phyloP scores from a whole-genome alignment of 2,329 filamentous ascomycete species.

The Elsinoe fawcettii region DNA sequence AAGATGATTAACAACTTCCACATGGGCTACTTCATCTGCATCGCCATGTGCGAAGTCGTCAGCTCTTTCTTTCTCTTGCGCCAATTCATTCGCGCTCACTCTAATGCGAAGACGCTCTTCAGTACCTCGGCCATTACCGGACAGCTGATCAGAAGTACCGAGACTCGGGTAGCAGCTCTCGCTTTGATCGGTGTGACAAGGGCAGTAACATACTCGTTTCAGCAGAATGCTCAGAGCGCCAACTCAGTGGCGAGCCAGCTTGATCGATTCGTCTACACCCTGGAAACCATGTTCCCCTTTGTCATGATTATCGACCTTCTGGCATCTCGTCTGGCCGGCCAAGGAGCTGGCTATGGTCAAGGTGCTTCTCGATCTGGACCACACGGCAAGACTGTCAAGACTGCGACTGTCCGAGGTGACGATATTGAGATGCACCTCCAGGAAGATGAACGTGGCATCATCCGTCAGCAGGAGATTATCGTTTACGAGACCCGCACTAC shows the following conservation, averaged over 20 bases:
- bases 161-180: not conserved
- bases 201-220: not conserved
- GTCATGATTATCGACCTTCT: constrained; percentile 7
- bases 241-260: not conserved
- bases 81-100: constrained; percentile 1
- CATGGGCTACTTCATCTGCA: constrained; percentile 7
- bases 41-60: constrained; percentile 3
- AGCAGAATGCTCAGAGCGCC: constrained; percentile 8
- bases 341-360: not conserved
- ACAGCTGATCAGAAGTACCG: not conserved
- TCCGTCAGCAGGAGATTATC: constrained; percentile 2
- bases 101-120: constrained; percentile 5
- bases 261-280: constrained; percentile 3
- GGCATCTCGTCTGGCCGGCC: not conserved
- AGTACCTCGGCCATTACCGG: not conserved
- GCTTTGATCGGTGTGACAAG: not conserved
- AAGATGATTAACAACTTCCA: constrained; percentile 7
- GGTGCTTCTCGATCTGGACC: not conserved
- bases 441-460: constrained; percentile 1
- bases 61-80: not conserved
- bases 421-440: constrained; percentile 3
- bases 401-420: not conserved
- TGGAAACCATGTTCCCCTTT: constrained; percentile 6
- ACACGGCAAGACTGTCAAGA: constrained; percentile 5
- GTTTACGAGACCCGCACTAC: not conserved